Base-by-base conservation (phyloP, 2,329 filamentous ascomycete species). In the Penicillium sp. region DNA sequence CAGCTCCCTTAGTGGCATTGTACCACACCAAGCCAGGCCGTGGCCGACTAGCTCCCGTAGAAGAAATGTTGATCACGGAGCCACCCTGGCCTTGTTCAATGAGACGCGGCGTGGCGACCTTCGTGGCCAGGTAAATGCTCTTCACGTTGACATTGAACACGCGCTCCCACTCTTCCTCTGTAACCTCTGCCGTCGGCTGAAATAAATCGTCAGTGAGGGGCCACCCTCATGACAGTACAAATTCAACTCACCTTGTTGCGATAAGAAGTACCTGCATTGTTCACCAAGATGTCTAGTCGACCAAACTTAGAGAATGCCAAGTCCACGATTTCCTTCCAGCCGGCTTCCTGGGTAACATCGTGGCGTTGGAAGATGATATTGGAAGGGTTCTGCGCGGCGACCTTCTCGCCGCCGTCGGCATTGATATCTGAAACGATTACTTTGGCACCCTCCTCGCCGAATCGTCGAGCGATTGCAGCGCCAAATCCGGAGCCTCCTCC, bases 81-180 rank as follows among this genome's bases (percentile, higher is more conserved):
- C 76, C 76, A 11, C 75, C 75, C 14, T 65, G 57, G 3, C 73
- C 74, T 44, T 76, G 69, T 46, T 75, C 63, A 35, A 74, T 68
- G 47, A 77, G 57, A 6, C 64, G 62, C 1, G 69, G 70, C 44
- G 77, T 67, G 2, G 72, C 62, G 3, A 67, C 63, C 16, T 70
- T 61, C 2, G 68, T 64, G 13, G 70, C 70, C 29, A 72, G 58
- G 57, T 70, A 77, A 42, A 77, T 72, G 40, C 71, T 69, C 61
- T 75, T 76, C 30, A 78, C 73, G 38, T 78, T 78, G 41, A 78
- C 74, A 26, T 71, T 68, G 55, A 78, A 75, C 38, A 76, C 74
- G 3, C 67, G 70, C 53, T 77, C 72, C 67, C 73, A 78, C 49
- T 78, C 75, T 7, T 65, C 70, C 14, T 76, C 70, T 3, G 75